Evolutionary conservation across 345 rosid species (phyloP).

Genomic region (Eucalyptus marginata): DNA sequence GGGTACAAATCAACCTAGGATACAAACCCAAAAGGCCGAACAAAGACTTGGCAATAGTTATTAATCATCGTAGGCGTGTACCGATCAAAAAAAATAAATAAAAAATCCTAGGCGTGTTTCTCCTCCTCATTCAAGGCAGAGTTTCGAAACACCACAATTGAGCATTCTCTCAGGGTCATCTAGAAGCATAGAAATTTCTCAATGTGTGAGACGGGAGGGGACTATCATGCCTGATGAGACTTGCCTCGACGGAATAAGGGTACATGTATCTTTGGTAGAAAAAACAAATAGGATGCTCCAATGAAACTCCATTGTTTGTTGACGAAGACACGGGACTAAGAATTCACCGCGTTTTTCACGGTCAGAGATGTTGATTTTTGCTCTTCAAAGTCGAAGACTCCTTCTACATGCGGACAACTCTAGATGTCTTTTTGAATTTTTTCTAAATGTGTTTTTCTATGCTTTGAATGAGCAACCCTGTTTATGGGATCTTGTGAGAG

Average conservation of each 20-base stretch:
- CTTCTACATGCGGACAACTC: not conserved
- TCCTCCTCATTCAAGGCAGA: not conserved
- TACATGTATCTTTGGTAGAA: too few relatives aligned
- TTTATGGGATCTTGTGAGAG: not conserved
- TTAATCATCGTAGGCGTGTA: not conserved
- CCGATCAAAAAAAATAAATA: too few relatives aligned
- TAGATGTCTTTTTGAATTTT: not conserved
- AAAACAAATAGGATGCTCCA: not conserved
- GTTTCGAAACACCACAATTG: not conserved
- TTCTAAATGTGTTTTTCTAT: not conserved
- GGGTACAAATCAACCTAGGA: not conserved
- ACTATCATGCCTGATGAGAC: fast-evolving
- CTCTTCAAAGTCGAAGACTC: not conserved
- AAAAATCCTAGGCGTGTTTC: not conserved
- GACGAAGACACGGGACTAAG: not conserved
- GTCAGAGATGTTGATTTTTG: not conserved
- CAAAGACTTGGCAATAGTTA: not conserved
- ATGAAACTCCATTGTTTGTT: not conserved
- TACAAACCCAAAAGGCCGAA: not conserved
- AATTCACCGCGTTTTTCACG: not conserved
- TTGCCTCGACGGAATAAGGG: not conserved
- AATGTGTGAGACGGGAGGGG: not conserved
- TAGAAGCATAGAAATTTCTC: not conserved
- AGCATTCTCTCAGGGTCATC: not conserved
- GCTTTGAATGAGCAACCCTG: not conserved